Evolutionary conservation across 2,329 filamentous ascomycete species (phyloP).

Genomic region (Akanthomyces uredinophilus): DNA sequence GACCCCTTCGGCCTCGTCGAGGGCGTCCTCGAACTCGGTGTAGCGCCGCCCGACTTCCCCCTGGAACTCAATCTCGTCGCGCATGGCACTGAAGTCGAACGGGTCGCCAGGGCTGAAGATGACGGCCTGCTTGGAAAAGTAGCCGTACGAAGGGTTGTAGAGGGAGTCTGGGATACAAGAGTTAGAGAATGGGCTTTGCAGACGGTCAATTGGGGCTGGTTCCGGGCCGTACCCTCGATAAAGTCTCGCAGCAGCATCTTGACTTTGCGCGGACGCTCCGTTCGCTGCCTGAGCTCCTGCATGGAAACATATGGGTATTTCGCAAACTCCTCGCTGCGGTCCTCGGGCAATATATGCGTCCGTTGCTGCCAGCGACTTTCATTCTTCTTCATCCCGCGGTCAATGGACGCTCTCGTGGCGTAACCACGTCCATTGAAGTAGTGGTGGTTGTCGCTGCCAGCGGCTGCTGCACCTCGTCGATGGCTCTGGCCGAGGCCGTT

Average conservation of each 20-base stretch:
- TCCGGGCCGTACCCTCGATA: constrained; percentile 68
- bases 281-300: constrained; percentile 66
- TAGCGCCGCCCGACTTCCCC: constrained; percentile 71
- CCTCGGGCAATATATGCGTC: constrained; percentile 65
- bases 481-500: constrained; percentile 18
- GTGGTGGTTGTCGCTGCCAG: too few species aligned
- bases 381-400: constrained; percentile 41
- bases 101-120: constrained; percentile 92
- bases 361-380: constrained; percentile 85
- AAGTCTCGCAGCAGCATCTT: constrained; percentile 99
- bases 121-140: constrained; percentile 93
- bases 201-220: not conserved
- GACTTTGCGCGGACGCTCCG: constrained; percentile 74
- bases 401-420: constrained; percentile 25
- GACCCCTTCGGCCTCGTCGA: constrained; percentile 64
- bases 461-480: not conserved
- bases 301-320: constrained; percentile 81
- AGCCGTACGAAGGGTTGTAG: constrained; percentile 92
- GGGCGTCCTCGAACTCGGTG: constrained; percentile 79
- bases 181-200: not conserved
- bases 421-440: constrained; percentile 18
- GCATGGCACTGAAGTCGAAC: constrained; percentile 77
- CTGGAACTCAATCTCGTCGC: constrained; percentile 84
- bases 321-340: constrained; percentile 75
- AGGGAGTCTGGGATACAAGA: constrained; percentile 63